Evolutionary conservation across 2,329 filamentous ascomycete species (phyloP).

Genomic region (Bertia moriformis): DNA sequence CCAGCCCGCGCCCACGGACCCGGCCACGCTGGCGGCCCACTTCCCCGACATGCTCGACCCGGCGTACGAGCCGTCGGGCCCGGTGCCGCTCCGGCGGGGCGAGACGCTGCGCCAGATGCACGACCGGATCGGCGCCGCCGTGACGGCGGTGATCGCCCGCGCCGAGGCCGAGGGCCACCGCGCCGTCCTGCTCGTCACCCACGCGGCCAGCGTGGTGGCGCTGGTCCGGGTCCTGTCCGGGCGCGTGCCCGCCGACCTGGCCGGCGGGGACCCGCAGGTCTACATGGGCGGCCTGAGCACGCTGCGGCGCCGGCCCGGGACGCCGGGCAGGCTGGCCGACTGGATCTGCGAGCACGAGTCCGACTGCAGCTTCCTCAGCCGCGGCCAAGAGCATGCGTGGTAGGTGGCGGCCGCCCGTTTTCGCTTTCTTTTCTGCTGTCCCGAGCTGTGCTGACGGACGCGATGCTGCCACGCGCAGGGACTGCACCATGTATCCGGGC

Average conservation of each 20-base stretch:
- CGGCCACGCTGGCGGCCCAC: conserved; percentile 44
- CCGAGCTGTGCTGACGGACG: too few relatives aligned
- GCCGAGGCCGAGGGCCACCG: conserved; percentile 58
- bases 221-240: conserved; percentile 74
- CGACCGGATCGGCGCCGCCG: conserved; percentile 57
- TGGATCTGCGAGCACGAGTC: conserved; percentile 74
- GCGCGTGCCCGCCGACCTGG: conserved; percentile 53
- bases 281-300: conserved; percentile 71
- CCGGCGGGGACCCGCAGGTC: conserved; percentile 67
- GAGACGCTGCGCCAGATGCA: conserved; percentile 72
- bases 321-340: conserved; percentile 47
- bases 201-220: conserved; percentile 80
- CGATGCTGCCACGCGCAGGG: too few relatives aligned
- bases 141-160: conserved; percentile 56
- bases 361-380: conserved; percentile 68
- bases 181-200: conserved; percentile 68
- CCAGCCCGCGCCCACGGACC: conserved; percentile 64
- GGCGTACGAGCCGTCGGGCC: conserved; percentile 38
- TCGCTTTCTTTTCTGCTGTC: too few relatives aligned
- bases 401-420: too few relatives aligned
- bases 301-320: conserved; percentile 28
- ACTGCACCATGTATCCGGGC: too few relatives aligned
- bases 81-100: conserved; percentile 57
- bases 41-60: conserved; percentile 48
- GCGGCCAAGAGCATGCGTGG: conserved; percentile 81